Conservation (phyloP, 2,329 filamentous ascomycete species). For the Pseudogymnoascus pannorum region DNA sequence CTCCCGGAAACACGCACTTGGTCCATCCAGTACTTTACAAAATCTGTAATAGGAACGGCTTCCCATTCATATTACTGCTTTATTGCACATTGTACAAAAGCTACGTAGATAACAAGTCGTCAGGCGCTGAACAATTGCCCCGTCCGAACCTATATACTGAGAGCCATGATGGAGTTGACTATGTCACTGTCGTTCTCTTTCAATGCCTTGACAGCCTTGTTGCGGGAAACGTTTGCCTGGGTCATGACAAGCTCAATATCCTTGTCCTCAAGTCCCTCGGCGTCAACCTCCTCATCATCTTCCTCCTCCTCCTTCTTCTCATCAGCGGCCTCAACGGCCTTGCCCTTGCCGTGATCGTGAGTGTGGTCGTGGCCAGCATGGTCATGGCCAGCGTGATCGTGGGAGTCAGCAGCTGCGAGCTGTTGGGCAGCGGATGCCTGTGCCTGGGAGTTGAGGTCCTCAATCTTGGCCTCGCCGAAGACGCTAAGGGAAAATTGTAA, state of each 20-base stretch:
- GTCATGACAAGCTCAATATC: constrained; percentile 99
- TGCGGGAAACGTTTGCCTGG: constrained; percentile 91
- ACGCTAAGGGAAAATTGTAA: constrained; percentile 52
- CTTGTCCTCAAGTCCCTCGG: constrained; percentile 92
- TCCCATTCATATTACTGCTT: constrained; percentile 5
- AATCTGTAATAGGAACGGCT: constrained; percentile 3
- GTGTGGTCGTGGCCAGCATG: constrained; percentile 59
- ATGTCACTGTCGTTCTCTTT: constrained; percentile 99
- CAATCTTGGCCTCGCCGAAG: constrained; percentile 99
- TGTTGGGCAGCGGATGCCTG: constrained; percentile 94
- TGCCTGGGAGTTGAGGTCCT: constrained; percentile 97
- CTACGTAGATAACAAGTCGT: constrained; percentile 5
- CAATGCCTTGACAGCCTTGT: constrained; percentile 97
- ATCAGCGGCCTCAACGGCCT: constrained; percentile 57
- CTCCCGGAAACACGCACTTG: constrained; percentile 3
- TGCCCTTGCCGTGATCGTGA: constrained; percentile 62
- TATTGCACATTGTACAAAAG: constrained; percentile 6
- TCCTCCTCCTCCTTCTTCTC: constrained; percentile 77
- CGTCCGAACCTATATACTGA: constrained; percentile 60
- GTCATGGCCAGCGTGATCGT: constrained; percentile 43
- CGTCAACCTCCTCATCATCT: constrained; percentile 92
- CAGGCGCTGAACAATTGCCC: background rate
- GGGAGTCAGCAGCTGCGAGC: constrained; percentile 65
- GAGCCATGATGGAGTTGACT: constrained; percentile 99
- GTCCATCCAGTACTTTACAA: constrained; percentile 1